Evolutionary conservation across 768 basidiomycete genomes (phyloP).

Genomic region (Candolleomyces eurysporus): DNA sequence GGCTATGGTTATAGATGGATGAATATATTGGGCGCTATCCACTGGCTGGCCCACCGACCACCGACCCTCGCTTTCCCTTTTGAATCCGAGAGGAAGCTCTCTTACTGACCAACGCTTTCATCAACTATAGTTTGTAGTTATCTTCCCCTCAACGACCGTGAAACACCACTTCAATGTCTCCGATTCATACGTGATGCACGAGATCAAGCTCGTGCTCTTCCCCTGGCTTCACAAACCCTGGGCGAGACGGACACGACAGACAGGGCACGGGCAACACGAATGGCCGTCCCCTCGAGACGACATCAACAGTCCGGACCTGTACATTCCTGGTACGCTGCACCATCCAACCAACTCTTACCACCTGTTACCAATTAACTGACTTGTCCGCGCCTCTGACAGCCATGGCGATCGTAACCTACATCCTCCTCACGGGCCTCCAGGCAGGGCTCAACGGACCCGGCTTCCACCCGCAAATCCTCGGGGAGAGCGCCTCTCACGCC

Average conservation of each 20-base stretch:
- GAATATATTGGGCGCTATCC: not conserved
- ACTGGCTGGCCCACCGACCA: no score
- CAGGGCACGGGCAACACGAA: constrained; percentile 67
- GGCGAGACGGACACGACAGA: constrained; percentile 64
- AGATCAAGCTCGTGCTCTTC: constrained; percentile 85
- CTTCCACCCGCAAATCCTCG: constrained; percentile 86
- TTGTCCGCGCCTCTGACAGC: constrained; percentile 40
- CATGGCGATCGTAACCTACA: constrained; percentile 96
- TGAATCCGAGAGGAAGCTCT: not conserved
- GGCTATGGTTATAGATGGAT: not conserved
- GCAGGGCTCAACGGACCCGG: constrained; percentile 72
- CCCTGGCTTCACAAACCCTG: constrained; percentile 94
- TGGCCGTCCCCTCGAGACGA: constrained; percentile 92
- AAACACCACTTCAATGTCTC: constrained; percentile 96
- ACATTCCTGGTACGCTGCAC: constrained; percentile 73
- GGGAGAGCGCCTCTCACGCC: constrained; percentile 81
- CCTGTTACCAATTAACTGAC: not conserved
- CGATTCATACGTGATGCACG: constrained; percentile 91
- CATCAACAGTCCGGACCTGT: constrained; percentile 93
- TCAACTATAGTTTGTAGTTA: constrained; percentile 64
- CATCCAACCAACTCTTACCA: no score
- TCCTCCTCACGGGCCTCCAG: constrained; percentile 82
- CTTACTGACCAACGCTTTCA: not conserved
- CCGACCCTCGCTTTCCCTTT: not conserved
- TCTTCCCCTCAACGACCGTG: constrained; percentile 71